These are phyloP conservation scores for Vanderwaltozyma yarrowii DNA, from an alignment of 805 yeast genomes.

Conservation along the genomic window DNA sequence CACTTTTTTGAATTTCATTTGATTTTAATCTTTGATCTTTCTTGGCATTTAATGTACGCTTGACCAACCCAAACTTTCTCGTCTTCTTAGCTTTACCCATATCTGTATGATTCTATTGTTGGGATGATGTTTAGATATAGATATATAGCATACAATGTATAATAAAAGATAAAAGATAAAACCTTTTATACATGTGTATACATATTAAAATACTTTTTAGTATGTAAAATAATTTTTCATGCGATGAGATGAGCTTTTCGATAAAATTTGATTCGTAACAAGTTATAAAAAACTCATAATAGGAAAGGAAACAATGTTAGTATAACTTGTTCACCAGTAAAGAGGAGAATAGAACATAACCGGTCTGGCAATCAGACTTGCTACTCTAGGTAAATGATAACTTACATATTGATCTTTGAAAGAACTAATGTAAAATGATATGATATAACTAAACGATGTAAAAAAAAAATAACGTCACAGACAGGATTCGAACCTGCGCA, in stretches of 20 bases:
- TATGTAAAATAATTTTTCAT: not conserved
- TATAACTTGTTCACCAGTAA: too few species aligned
- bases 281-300: not conserved
- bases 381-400: too few species aligned
- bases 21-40: conserved; percentile 55
- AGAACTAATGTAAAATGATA: too few species aligned
- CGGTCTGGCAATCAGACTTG: too few species aligned
- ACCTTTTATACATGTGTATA: not conserved
- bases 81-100: conserved; percentile 98
- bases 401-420: too few species aligned
- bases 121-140: not conserved
- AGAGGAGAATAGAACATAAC: too few species aligned
- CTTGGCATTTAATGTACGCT: conserved; percentile 59
- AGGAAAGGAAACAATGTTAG: conserved; percentile 60
- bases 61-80: conserved; percentile 89
- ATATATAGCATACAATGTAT: not conserved
- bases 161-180: too few species aligned
- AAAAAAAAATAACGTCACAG: conserved; percentile 74
- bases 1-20: conserved; percentile 29
- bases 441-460: too few species aligned
- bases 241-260: not conserved
- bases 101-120: not conserved
- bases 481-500: conserved; percentile 99
- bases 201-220: not conserved
- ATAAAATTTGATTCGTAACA: too few species aligned